A percentile compares a stretch with the other conserved stretches of the same genome.
These are phyloP conservation scores for Pythium phragmitis DNA, from an alignment of 352 stramenopile species.

Conservation along the genomic window DNA sequence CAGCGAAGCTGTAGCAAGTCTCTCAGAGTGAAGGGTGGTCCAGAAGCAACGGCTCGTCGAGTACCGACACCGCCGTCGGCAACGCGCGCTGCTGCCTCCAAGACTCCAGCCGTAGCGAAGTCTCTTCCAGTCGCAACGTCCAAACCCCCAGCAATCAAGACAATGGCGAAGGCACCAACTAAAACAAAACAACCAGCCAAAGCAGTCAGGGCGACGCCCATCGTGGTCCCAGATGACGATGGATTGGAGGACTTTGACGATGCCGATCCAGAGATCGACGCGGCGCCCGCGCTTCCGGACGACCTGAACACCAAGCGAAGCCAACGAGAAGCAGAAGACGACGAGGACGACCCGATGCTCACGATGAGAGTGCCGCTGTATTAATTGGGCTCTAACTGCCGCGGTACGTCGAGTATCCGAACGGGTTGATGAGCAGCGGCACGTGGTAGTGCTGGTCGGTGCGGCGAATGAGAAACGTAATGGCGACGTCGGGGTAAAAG, in stretches of 20 bases:
- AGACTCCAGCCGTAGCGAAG: neutral
- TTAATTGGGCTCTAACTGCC: constrained; percentile 51
- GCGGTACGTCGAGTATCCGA: constrained; percentile 89
- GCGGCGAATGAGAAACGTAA: constrained; percentile 79
- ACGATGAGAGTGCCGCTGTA: constrained; percentile 23
- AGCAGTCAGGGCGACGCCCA: neutral
- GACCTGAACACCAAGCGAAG: constrained; percentile 34
- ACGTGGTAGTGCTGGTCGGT: constrained; percentile 86
- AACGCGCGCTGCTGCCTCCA: neutral
- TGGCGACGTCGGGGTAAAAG: constrained; percentile 87
- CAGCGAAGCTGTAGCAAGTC: constrained; percentile 6
- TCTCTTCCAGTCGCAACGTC: neutral
- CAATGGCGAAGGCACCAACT: neutral
- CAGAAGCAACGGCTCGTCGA: neutral
- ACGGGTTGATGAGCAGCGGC: constrained; percentile 87
- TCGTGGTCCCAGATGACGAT: constrained; percentile 11
- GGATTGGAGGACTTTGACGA: constrained; percentile 61
- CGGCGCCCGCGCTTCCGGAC: constrained; percentile 44
- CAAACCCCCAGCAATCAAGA: neutral
- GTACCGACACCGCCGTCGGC: neutral
- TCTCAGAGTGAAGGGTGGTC: neutral
- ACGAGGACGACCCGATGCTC: constrained; percentile 26
- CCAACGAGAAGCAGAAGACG: constrained; percentile 20
- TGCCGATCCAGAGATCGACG: constrained; percentile 54
- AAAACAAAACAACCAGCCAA: constrained; percentile 15